These are phyloP conservation scores for Trypanosoma melophagium DNA, from an alignment of 208 protist genomes.

Conservation along the genomic window DNA sequence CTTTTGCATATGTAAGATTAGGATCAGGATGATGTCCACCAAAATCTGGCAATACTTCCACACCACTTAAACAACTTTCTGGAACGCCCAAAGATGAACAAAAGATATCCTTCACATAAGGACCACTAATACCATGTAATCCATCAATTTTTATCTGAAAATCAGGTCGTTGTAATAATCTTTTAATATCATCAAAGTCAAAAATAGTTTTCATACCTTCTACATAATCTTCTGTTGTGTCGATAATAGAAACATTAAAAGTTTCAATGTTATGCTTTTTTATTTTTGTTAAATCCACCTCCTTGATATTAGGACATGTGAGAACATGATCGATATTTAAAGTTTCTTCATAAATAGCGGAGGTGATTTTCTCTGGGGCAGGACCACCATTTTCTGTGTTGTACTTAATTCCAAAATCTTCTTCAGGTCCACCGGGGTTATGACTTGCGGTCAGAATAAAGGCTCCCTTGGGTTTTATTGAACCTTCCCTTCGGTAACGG, in stretches of 20 bases:
- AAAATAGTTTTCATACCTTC: slow-evolving; percentile 93
- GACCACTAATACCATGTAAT: slow-evolving; percentile 95
- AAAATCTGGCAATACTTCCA: slow-evolving; percentile 87
- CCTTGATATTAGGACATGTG: slow-evolving; percentile 46
- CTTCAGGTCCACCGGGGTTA: slow-evolving; percentile 96
- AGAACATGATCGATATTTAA: slow-evolving; percentile 61
- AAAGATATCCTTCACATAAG: slow-evolving; percentile 94
- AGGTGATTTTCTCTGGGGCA: slow-evolving; percentile 93
- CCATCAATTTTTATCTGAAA: slow-evolving; percentile 93
- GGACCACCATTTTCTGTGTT: slow-evolving; percentile 97
- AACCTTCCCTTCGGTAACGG: slow-evolving; percentile 60
- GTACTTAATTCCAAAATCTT: slow-evolving; percentile 99
- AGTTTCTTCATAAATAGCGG: slow-evolving; percentile 92
- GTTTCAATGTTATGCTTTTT: slow-evolving; percentile 49
- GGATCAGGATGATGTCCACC: slow-evolving; percentile 97
- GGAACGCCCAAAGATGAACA: slow-evolving; percentile 84
- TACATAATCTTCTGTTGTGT: slow-evolving; percentile 90
- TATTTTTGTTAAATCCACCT: slow-evolving; percentile 60
- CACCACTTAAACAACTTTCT: slow-evolving; percentile 49
- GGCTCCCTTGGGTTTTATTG: slow-evolving; percentile 62
- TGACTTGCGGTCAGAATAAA: slow-evolving; percentile 98
- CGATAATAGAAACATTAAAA: slow-evolving; percentile 91
- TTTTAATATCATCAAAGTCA: slow-evolving; percentile 88
- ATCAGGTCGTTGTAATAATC: slow-evolving; percentile 65
- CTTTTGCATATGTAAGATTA: slow-evolving; percentile 96